Conservation (phyloP, 2,329 filamentous ascomycete species). For the Bipolaris oryzae region DNA sequence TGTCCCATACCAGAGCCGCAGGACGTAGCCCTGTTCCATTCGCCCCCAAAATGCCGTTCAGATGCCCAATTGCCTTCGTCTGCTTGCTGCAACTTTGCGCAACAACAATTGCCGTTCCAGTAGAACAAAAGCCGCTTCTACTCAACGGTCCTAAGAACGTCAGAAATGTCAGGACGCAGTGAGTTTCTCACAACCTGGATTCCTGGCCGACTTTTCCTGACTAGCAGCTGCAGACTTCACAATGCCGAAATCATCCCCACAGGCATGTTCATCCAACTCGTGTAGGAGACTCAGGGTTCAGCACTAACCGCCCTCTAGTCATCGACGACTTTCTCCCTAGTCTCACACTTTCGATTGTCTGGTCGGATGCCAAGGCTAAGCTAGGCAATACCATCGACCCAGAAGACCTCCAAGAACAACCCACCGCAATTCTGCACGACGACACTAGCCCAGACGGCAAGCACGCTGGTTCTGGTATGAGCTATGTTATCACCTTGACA, state of each 20-base stretch:
- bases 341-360: constrained; percentile 57
- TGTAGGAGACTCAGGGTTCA: neutral
- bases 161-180: constrained; percentile 39
- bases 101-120: constrained; percentile 28
- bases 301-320: constrained; percentile 49
- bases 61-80: constrained; percentile 12
- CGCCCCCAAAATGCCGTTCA: constrained; percentile 23
- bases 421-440: constrained; percentile 50
- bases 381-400: constrained; percentile 63
- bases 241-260: constrained; percentile 51
- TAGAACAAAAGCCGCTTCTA: constrained; percentile 37
- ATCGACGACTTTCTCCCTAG: constrained; percentile 65
- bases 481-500: constrained; percentile 59
- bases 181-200: constrained; percentile 1
- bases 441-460: constrained; percentile 29
- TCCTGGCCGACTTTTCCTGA: constrained; percentile 1
- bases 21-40: neutral
- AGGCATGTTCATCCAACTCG: constrained; percentile 26
- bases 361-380: constrained; percentile 49
- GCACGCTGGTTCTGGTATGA: constrained; percentile 35
- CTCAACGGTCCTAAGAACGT: constrained; percentile 23
- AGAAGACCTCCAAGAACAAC: constrained; percentile 50
- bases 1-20: neutral
- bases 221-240: constrained; percentile 34
- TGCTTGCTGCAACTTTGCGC: constrained; percentile 27